phyloP scores from a whole-genome alignment of 495 filamentous ascomycete genomes.

The Annulohypoxylon moriforme region DNA sequence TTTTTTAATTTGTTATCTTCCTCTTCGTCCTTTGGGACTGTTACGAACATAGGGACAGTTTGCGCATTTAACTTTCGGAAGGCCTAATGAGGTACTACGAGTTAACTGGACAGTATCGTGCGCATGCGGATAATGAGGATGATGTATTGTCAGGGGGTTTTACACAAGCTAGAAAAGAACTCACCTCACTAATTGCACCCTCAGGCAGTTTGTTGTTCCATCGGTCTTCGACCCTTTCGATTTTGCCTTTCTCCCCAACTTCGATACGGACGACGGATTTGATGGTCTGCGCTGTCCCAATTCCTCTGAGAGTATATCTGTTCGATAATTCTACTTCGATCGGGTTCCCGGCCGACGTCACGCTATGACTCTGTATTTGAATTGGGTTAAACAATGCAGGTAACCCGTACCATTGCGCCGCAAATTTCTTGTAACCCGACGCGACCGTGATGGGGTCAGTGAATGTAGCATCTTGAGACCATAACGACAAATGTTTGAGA shows the following conservation, averaged over 20 bases:
- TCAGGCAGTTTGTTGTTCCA: constrained; percentile 68
- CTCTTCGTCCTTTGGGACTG: constrained; percentile 67
- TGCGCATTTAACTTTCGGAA: constrained; percentile 67
- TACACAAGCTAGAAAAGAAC: constrained; percentile 35
- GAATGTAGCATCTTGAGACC: constrained; percentile 61
- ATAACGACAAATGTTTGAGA: constrained; percentile 65
- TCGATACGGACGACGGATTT: constrained; percentile 61
- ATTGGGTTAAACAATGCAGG: constrained; percentile 44
- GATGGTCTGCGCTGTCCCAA: constrained; percentile 65
- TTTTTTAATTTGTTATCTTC: constrained; percentile 57
- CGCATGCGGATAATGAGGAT: constrained; percentile 17
- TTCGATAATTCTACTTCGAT: constrained; percentile 64
- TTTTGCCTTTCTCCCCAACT: constrained; percentile 56
- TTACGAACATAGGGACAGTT: constrained; percentile 64
- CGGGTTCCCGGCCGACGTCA: constrained; percentile 64
- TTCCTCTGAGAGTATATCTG: constrained; percentile 64
- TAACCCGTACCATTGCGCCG: constrained; percentile 63
- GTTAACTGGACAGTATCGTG: constrained; percentile 25
- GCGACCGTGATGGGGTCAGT: constrained; percentile 64
- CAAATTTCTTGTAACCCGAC: constrained; percentile 60
- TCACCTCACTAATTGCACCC: constrained; percentile 59
- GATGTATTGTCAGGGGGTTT: not conserved
- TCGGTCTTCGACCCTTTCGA: constrained; percentile 65
- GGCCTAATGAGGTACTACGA: constrained; percentile 53
- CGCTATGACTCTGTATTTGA: constrained; percentile 60